Evolutionary conservation across 352 stramenopile genomes (phyloP).

Genomic region (Phytophthora pisi): DNA sequence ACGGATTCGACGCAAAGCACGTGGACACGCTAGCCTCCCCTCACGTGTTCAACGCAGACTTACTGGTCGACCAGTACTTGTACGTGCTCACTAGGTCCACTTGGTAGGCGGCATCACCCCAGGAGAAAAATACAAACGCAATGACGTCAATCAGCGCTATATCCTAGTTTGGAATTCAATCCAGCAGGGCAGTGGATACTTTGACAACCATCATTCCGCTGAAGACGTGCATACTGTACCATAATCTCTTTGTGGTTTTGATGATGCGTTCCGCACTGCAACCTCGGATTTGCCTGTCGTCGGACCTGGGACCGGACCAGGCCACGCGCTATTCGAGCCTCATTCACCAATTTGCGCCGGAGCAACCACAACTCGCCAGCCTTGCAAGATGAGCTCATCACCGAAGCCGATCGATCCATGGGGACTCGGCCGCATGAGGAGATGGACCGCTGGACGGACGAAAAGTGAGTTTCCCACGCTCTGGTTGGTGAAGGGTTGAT

Average conservation of each 20-base stretch:
- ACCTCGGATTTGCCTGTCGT: background rate
- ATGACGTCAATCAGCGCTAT: background rate
- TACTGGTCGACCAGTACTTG: conserved; percentile 53
- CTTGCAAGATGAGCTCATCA: conserved; percentile 11
- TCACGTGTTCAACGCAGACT: conserved; percentile 48
- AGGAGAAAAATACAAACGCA: background rate
- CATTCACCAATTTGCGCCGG: conserved; percentile 16
- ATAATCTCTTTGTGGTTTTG: background rate
- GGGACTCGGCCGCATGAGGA: conserved; percentile 21
- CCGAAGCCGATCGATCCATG: conserved; percentile 10
- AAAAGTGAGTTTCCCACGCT: conserved; percentile 11
- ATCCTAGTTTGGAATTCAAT: background rate
- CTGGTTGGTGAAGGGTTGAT: background rate
- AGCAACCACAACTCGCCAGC: background rate
- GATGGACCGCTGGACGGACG: conserved; percentile 15
- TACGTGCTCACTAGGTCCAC: conserved; percentile 44
- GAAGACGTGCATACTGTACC: background rate
- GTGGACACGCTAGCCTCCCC: conserved; percentile 48
- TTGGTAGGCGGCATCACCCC: background rate
- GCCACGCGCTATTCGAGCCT: background rate
- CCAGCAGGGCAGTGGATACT: background rate
- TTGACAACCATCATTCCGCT: background rate
- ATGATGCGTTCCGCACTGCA: background rate
- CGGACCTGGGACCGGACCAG: background rate
- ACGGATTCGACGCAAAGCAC: conserved; percentile 41